Evolutionary conservation across 345 rosid genomes (phyloP), one percentile per base, ranked within the genome.

Genomic region (Draba incana): DNA sequence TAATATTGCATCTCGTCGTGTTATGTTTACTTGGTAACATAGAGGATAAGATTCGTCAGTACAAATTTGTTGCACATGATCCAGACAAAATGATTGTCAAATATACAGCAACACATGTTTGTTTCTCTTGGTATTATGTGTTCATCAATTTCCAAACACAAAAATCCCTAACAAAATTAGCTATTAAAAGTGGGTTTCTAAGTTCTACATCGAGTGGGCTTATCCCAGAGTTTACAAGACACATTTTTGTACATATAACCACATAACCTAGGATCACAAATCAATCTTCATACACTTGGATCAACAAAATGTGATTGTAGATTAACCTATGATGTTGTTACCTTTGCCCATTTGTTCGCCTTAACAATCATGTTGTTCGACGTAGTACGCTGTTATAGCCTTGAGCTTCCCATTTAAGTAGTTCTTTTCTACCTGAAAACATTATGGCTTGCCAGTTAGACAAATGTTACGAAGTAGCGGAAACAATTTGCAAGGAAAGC

Each of bases 331-430:
- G 20, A 20, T 35, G 38, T 33, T 33, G 5, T 5, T 31, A 52
- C 30, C 10, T 64, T 49, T 48, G 12, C 2, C 28, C 50, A 20
- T 20, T 20, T 20, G 20, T 20, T 20, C 57, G 37, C 46, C 63
- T 35, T 24, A 57, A 51, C 56, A 61, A 62, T 56, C 12, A 33
- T 62, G 3, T 73, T 71, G 42, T 48, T 54, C 78, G 61, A 82
- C 76, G 80, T 87, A 94, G 82, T 94, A 94, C 16, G 98, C 99
- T 62, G 98, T 94, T 62, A 91, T 74, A 49, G 95, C 95, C 84
- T 94, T 91, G 68, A 87, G 78, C 83, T 79, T 91, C 62, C 96
- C 96, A 62, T 91, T 84, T 82, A 94, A 70, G 73, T 77, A 89
- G 84, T 89, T 94, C 68, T 81, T 84, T 82, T 94, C 99, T 3